These are phyloP conservation scores for Phanerochaete sordida DNA, from an alignment of 768 basidiomycete species.

Conservation along the genomic window DNA sequence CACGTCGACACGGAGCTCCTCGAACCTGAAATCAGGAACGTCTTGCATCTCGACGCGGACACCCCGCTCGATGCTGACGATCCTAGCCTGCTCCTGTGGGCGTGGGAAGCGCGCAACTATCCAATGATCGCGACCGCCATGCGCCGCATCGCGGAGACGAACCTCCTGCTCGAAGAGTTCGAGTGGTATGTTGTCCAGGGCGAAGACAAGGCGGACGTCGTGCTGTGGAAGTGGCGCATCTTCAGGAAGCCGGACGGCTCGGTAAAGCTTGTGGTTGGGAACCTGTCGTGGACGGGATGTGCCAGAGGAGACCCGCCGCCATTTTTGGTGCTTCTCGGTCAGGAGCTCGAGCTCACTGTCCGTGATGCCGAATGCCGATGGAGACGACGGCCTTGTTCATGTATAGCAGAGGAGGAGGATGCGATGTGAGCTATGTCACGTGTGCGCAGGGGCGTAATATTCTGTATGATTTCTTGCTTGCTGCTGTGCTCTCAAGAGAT, in stretches of 20 bases:
- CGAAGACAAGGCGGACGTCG: not conserved
- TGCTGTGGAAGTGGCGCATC: slow-evolving; percentile 12
- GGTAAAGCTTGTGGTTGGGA: not conserved
- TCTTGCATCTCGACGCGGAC: not conserved
- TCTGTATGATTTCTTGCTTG: too few relatives aligned
- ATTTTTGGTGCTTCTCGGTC: not conserved
- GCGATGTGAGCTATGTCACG: not conserved
- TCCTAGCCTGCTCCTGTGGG: not conserved
- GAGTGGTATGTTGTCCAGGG: slow-evolving; percentile 11
- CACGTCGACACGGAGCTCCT: not conserved
- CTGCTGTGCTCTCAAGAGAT: too few relatives aligned
- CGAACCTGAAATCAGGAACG: not conserved
- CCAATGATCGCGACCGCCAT: not conserved
- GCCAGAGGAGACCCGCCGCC: not conserved
- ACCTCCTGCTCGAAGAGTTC: slow-evolving; percentile 9
- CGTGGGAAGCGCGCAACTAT: not conserved
- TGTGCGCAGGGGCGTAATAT: too few relatives aligned
- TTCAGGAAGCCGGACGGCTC: not conserved
- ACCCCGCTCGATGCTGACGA: not conserved
- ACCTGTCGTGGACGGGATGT: slow-evolving; percentile 8
- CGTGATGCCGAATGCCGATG: too few relatives aligned
- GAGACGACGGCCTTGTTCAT: not conserved
- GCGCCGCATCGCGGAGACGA: not conserved
- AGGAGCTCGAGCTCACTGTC: not conserved
- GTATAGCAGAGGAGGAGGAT: not conserved